These are phyloP conservation scores for Stemphylium vesicarium DNA, from an alignment of 2,329 filamentous ascomycete genomes.

Conservation along the genomic window DNA sequence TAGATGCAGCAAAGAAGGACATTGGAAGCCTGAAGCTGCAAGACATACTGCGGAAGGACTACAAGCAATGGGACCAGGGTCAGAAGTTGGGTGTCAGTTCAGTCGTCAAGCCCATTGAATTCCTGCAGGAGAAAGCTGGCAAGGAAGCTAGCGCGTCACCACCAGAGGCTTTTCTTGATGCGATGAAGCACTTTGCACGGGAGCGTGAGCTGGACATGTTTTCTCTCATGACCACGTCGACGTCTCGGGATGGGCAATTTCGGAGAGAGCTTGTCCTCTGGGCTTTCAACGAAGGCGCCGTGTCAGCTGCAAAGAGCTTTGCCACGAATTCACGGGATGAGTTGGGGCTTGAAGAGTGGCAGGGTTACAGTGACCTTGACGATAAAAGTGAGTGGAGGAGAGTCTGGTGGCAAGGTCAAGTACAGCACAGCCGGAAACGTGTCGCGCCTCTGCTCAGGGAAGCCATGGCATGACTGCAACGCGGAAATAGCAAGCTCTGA, in stretches of 20 bases:
- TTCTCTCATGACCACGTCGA: slow-evolving; percentile 72
- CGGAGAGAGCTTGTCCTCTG: slow-evolving; percentile 72
- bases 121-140: slow-evolving; percentile 63
- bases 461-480: slow-evolving; percentile 37
- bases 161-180: slow-evolving; percentile 54
- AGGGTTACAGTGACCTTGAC: slow-evolving; percentile 55
- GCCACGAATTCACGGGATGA: slow-evolving; percentile 52
- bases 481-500: slow-evolving; percentile 11
- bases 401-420: slow-evolving; percentile 70
- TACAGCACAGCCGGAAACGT: slow-evolving; percentile 67
- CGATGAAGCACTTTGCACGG: slow-evolving; percentile 60
- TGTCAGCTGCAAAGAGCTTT: slow-evolving; percentile 63
- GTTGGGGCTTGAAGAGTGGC: slow-evolving; percentile 64
- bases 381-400: slow-evolving; percentile 56
- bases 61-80: slow-evolving; percentile 74
- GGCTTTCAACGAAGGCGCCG: slow-evolving; percentile 61
- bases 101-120: slow-evolving; percentile 67
- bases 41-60: slow-evolving; percentile 81
- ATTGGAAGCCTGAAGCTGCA: slow-evolving; percentile 65
- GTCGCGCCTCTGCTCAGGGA: slow-evolving; percentile 65
- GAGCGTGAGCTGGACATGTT: slow-evolving; percentile 67
- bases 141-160: slow-evolving; percentile 39
- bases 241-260: slow-evolving; percentile 61
- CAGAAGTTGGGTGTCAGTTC: slow-evolving; percentile 71
- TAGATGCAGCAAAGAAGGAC: slow-evolving; percentile 71